Evolutionary conservation across 305 asterid genomes (phyloP), one percentile per base, ranked within the genome.

Genomic region (Fraxinus greggii): DNA sequence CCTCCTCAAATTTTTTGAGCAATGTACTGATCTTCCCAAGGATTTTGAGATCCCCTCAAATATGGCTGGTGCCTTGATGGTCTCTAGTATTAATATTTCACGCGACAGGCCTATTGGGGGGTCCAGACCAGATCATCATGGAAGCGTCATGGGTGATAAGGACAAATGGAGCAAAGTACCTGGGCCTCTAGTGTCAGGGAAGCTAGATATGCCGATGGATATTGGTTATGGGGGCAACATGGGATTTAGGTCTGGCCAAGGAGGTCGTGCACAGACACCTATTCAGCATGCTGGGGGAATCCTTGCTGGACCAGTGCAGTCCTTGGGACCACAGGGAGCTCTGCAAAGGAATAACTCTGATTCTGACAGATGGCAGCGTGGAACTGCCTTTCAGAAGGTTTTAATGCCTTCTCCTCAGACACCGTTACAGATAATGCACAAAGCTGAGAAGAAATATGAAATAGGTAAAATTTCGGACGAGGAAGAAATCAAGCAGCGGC

Each of bases 401-500:
- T 84, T 91, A 85, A 84, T 84, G 83, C 90, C 91, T 36, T 86
- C 78, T 87, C 91, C 92, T 67, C 95, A 87, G 76, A 83, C 90
- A 75, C 90, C 95, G 12, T 73, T 79, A 82, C 92, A 82, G 65
- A 81, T 83, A 54, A 92, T 93, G 92, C 97, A 94, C 89, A 90
- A 83, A 90, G 97, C 98, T 75, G 94, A 92, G 79, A 90, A 84
- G 85, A 94, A 92, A 86, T 94, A 94, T 72, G 94, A 90, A 85
- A 83, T 92, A 21, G 90, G 91, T 56, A 88, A 82, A 88, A 90
- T 88, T 67, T 83, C 90, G 29, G 97, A 91, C 70, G 97, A 80
- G 74, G 97, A 94, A 85, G 89, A 90, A 86, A 92, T 91, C 4
- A 94, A 92, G 79, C 97, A 93, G 88, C 89, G 98, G 89, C 95